Percentiles rank a stretch among this genome's conserved stretches.
These are phyloP conservation scores for Ceratobasidium sp. DNA, from an alignment of 1,284 basidiomycete species.

Conservation along the genomic window DNA sequence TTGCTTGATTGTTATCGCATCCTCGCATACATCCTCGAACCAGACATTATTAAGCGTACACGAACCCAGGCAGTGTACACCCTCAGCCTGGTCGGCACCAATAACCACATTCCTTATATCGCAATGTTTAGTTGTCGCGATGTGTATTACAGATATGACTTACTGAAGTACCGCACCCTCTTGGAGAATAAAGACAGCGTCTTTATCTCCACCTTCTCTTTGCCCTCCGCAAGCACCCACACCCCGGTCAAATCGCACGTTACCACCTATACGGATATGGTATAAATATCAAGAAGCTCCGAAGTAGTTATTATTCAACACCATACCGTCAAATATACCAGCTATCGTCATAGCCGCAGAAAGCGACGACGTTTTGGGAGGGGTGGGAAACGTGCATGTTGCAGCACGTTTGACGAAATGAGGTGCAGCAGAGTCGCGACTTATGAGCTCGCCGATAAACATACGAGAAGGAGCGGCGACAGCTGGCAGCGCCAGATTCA, in stretches of 20 bases:
- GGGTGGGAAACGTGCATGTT: constrained; percentile 58
- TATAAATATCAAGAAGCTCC: neutral
- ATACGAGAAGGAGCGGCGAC: no score
- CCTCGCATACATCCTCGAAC: constrained; percentile 48
- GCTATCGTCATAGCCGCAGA: constrained; percentile 58
- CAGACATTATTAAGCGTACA: constrained; percentile 58
- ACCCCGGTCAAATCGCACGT: constrained; percentile 39
- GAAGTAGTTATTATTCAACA: neutral
- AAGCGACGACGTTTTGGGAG: constrained; percentile 59
- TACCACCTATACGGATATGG: constrained; percentile 3
- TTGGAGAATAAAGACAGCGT: constrained; percentile 48
- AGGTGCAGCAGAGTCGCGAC: no score
- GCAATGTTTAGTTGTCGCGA: constrained; percentile 56
- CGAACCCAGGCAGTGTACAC: constrained; percentile 62
- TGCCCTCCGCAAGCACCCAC: constrained; percentile 44
- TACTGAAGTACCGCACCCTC: constrained; percentile 57
- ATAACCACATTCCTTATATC: constrained; percentile 59
- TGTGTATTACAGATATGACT: constrained; percentile 52
- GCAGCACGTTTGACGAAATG: constrained; percentile 29
- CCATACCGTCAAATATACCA: constrained; percentile 48
- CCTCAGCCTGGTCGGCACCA: constrained; percentile 61
- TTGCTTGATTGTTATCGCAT: constrained; percentile 53
- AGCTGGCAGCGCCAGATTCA: no score
- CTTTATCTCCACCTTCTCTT: constrained; percentile 39
- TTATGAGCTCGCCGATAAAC: no score